A percentile compares a stretch with the other conserved stretches of the same genome.
Evolutionary conservation across 2,329 filamentous ascomycete species (phyloP).

Genomic region (Ceratocystis variospora): DNA sequence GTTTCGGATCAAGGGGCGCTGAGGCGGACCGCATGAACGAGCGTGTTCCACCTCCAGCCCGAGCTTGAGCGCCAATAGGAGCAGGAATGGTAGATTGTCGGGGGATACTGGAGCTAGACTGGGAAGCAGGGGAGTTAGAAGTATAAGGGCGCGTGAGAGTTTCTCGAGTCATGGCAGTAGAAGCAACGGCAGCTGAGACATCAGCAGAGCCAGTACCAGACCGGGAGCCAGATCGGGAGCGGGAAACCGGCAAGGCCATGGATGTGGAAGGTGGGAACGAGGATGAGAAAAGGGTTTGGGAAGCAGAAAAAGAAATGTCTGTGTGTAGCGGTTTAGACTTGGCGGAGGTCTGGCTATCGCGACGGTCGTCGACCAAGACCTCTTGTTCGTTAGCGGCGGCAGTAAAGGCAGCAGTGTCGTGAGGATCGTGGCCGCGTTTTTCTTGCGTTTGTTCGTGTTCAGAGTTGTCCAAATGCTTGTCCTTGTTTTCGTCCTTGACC

Average conservation of each 20-base stretch:
- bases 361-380: neutral
- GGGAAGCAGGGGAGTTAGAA: neutral
- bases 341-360: neutral
- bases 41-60: neutral
- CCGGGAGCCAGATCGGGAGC: neutral
- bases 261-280: neutral
- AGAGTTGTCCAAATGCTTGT: neutral
- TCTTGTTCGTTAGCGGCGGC: neutral
- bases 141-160: neutral
- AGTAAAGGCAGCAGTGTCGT: neutral
- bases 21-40: constrained; percentile 14
- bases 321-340: neutral
- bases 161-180: neutral
- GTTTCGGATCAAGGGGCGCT: constrained; percentile 15
- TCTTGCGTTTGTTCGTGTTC: neutral
- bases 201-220: neutral
- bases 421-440: neutral
- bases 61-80: constrained; percentile 8
- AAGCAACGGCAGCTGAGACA: neutral
- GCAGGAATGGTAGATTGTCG: constrained; percentile 15
- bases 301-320: neutral
- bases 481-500: neutral
- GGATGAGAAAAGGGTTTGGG: neutral
- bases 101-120: constrained; percentile 8
- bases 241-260: constrained; percentile 3